These are phyloP conservation scores for Blastosporella zonata DNA, from an alignment of 1,284 basidiomycete species.

Conservation along the genomic window DNA sequence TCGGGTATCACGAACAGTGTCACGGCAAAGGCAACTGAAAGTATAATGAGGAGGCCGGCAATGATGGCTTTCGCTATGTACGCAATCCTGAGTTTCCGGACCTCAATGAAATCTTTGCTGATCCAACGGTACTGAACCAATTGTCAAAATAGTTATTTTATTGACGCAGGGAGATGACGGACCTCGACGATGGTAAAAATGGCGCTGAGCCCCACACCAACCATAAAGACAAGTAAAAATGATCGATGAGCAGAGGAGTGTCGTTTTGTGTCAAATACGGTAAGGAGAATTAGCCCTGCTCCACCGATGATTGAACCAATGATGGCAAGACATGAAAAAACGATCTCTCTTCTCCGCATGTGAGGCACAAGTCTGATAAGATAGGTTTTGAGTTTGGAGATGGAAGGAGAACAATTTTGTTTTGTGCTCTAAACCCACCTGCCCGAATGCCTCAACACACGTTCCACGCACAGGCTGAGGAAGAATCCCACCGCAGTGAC, in stretches of 20 bases:
- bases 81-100: conserved; percentile 47
- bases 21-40: conserved; percentile 61
- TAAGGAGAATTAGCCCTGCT: conserved; percentile 53
- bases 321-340: conserved; percentile 54
- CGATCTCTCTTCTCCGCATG: conserved; percentile 53
- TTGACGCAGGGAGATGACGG: conserved; percentile 13
- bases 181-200: conserved; percentile 73
- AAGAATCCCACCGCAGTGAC: conserved; percentile 63
- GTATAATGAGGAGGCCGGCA: conserved; percentile 50
- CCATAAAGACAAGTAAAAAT: conserved; percentile 64
- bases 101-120: conserved; percentile 48
- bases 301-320: conserved; percentile 60
- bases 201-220: conserved; percentile 63
- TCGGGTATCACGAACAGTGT: conserved; percentile 43
- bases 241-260: conserved; percentile 47
- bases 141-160: background rate
- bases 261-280: conserved; percentile 63
- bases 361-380: conserved; percentile 50
- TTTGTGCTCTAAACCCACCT: conserved; percentile 33
- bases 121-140: conserved; percentile 58
- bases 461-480: conserved; percentile 55
- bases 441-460: conserved; percentile 60
- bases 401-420: background rate
- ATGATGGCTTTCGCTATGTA: conserved; percentile 63
- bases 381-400: no score